Conservation (phyloP, 139 green algal species). For the Coelastrella sp. region DNA sequence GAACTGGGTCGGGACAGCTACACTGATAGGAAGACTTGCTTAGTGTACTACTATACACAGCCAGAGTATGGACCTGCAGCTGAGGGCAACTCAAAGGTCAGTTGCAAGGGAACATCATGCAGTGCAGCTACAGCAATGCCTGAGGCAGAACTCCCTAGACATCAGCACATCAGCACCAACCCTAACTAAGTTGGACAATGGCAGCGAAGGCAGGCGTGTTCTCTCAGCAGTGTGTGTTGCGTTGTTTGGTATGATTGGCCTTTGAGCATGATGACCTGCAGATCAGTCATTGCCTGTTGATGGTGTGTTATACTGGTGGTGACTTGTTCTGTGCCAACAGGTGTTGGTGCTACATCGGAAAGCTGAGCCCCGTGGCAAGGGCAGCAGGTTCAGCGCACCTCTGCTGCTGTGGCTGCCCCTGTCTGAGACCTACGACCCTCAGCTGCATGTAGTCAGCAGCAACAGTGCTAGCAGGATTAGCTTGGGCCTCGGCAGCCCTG, state of each 20-base stretch:
- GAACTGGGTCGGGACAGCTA: slow-evolving; percentile 13
- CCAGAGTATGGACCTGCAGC: slow-evolving; percentile 8
- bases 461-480: not conserved
- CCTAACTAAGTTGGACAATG: too few species aligned
- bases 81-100: slow-evolving; percentile 30
- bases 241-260: too few species aligned
- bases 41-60: slow-evolving; percentile 35
- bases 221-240: too few species aligned
- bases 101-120: too few species aligned
- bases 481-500: not conserved
- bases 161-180: too few species aligned
- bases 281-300: too few species aligned
- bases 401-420: slow-evolving; percentile 59
- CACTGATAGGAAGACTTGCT: not conserved
- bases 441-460: not conserved
- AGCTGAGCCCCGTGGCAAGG: not conserved
- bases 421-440: not conserved
- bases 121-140: too few species aligned
- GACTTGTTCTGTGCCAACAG: not conserved
- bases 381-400: slow-evolving; percentile 54
- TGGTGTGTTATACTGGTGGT: not conserved
- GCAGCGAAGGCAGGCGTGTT: too few species aligned
- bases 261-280: too few species aligned
- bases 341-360: slow-evolving; percentile 45
- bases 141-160: too few species aligned